Evolutionary conservation across 177 flowering plant genomes (phyloP).

Genomic region (Vitis hybrid): DNA sequence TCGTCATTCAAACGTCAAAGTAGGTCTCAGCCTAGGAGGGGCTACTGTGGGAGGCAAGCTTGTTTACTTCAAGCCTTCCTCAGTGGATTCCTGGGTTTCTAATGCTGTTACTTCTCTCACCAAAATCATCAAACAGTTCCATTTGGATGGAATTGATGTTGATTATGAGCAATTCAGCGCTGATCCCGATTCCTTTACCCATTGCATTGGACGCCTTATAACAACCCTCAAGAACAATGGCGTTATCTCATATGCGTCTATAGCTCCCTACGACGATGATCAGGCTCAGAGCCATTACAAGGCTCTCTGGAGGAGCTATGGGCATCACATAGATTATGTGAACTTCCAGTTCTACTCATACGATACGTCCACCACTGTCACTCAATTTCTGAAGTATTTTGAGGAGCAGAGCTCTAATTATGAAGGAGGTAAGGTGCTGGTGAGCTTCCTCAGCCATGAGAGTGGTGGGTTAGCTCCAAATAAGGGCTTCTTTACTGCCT

Average conservation of each 20-base stretch:
- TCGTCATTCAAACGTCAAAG: constrained; percentile 42
- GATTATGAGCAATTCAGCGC: constrained; percentile 46
- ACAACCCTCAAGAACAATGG: constrained; percentile 31
- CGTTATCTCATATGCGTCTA: constrained; percentile 46
- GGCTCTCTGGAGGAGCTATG: constrained; percentile 43
- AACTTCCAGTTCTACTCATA: constrained; percentile 50
- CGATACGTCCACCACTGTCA: constrained; percentile 26
- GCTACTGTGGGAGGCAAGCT: constrained; percentile 24
- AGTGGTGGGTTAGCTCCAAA: constrained; percentile 41
- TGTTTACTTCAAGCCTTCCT: constrained; percentile 49
- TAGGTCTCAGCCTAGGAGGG: constrained; percentile 62
- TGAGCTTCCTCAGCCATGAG: constrained; percentile 40
- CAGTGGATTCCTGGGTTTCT: constrained; percentile 44
- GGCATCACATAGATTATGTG: constrained; percentile 43
- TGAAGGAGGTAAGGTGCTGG: constrained; percentile 37
- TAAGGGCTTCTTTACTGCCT: constrained; percentile 45
- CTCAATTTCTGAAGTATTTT: constrained; percentile 32
- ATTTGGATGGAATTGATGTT: constrained; percentile 52
- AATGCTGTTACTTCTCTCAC: constrained; percentile 55
- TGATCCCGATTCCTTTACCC: constrained; percentile 37
- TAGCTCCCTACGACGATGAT: constrained; percentile 47
- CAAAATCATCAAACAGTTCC: too few species aligned
- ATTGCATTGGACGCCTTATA: constrained; percentile 45
- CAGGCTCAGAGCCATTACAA: constrained; percentile 44
- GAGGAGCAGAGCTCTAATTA: constrained; percentile 25